Conservation (phyloP, 2,329 filamentous ascomycete species). For the Arthrobotrys entomopaga region DNA sequence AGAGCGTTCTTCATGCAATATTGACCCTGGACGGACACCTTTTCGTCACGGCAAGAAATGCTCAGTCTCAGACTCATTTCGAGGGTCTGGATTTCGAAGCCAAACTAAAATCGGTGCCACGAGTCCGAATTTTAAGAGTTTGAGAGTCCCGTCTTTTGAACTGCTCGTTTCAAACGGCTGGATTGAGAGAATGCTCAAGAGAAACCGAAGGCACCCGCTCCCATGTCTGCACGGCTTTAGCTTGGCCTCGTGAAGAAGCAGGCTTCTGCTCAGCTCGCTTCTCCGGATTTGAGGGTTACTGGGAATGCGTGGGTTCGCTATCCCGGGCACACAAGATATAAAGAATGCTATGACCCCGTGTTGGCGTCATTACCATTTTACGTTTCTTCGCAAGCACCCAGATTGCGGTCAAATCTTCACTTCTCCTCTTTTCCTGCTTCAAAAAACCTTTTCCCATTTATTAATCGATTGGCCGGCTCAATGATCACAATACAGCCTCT, state of each 20-base stretch:
- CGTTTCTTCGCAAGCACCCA: background rate
- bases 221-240: constrained; percentile 36
- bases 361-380: constrained; percentile 32
- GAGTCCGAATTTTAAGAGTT: constrained; percentile 2
- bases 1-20: background rate
- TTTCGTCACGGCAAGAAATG: constrained; percentile 15
- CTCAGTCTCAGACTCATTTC: background rate
- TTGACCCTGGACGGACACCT: constrained; percentile 11
- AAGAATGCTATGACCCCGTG: constrained; percentile 36
- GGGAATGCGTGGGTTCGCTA: constrained; percentile 31
- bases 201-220: constrained; percentile 14
- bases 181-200: constrained; percentile 24
- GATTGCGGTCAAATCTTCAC: constrained; percentile 18
- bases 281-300: constrained; percentile 31
- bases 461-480: constrained; percentile 38
- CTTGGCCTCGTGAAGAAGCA: constrained; percentile 18
- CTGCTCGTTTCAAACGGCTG: constrained; percentile 43
- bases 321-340: constrained; percentile 19
- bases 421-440: constrained; percentile 19
- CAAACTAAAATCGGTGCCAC: background rate
- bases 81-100: background rate
- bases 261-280: constrained; percentile 26
- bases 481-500: constrained; percentile 29
- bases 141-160: constrained; percentile 11
- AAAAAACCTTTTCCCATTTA: constrained; percentile 11